These are phyloP conservation scores for Beta vulgaris DNA, from an alignment of 148 eudicot species.

Conservation along the genomic window DNA sequence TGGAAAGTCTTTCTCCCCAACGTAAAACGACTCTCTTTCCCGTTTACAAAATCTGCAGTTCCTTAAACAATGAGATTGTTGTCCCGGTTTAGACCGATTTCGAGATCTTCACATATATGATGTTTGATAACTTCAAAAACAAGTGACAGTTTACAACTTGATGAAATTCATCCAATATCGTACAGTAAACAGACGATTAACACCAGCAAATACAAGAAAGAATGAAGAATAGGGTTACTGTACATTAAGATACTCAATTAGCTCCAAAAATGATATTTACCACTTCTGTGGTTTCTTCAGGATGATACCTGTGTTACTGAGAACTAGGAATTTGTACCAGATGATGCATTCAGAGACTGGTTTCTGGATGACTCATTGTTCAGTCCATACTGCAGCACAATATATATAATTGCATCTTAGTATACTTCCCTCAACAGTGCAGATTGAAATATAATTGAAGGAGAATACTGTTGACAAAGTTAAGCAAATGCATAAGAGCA, in stretches of 20 bases:
- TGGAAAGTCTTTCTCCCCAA: neutral
- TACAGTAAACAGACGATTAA: neutral
- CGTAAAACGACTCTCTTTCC: neutral
- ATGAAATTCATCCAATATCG: neutral
- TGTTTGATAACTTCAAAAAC: neutral
- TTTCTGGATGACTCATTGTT: slow-evolving; percentile 11
- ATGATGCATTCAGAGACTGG: slow-evolving; percentile 23
- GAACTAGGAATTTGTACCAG: slow-evolving; percentile 17
- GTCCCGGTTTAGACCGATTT: neutral
- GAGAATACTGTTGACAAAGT: neutral
- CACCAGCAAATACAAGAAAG: slow-evolving; percentile 5
- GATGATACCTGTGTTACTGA: neutral
- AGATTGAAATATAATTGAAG: neutral
- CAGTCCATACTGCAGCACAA: slow-evolving; percentile 28
- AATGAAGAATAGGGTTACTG: slow-evolving; percentile 26
- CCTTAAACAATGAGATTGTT: neutral
- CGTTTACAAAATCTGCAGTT: neutral
- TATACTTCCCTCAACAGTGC: neutral
- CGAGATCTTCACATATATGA: neutral
- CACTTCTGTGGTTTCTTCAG: neutral
- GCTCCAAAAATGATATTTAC: slow-evolving; percentile 3
- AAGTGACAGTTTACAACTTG: neutral
- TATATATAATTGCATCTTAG: slow-evolving; percentile 1
- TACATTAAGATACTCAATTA: slow-evolving; percentile 4
- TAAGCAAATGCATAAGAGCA: neutral